Conservation (phyloP, 2,329 filamentous ascomycete genomes). For the Xylariomycetidae sp. region DNA sequence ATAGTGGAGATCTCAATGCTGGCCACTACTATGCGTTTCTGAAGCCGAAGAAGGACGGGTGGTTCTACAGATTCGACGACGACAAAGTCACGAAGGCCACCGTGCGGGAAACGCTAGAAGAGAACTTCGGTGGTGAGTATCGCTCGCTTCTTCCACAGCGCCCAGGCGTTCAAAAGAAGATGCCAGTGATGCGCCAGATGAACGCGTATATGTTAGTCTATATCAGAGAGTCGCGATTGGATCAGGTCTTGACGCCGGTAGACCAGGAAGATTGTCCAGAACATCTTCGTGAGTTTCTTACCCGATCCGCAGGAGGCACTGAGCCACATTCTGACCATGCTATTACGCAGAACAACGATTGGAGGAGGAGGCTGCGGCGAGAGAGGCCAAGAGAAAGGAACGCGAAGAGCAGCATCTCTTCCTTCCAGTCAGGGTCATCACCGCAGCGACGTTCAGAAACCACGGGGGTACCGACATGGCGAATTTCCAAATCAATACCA, state of each 20-base stretch:
- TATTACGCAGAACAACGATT: slow-evolving; percentile 58
- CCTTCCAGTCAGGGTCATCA: slow-evolving; percentile 77
- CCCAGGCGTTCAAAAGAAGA: slow-evolving; percentile 48
- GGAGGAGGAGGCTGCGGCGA: slow-evolving; percentile 72
- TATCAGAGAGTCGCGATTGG: slow-evolving; percentile 80
- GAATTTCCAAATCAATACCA: slow-evolving; percentile 55
- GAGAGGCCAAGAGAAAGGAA: slow-evolving; percentile 78
- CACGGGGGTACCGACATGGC: slow-evolving; percentile 84
- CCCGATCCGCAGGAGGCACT: slow-evolving; percentile 19
- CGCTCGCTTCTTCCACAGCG: slow-evolving; percentile 43
- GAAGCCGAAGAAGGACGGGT: slow-evolving; percentile 86
- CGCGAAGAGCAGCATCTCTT: slow-evolving; percentile 93
- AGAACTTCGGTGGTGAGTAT: slow-evolving; percentile 94
- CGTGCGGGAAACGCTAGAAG: slow-evolving; percentile 84
- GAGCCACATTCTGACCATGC: too few relatives aligned
- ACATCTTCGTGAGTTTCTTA: slow-evolving; percentile 63
- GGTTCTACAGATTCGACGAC: slow-evolving; percentile 97
- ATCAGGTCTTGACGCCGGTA: slow-evolving; percentile 74
- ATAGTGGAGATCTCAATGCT: slow-evolving; percentile 93
- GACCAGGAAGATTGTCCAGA: slow-evolving; percentile 72
- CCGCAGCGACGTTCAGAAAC: slow-evolving; percentile 72
- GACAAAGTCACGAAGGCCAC: slow-evolving; percentile 95
- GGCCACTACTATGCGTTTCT: slow-evolving; percentile 98
- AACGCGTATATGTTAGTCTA: slow-evolving; percentile 99
- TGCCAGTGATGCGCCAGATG: slow-evolving; percentile 59